phyloP scores from a whole-genome alignment of 768 basidiomycete species.

The Lactarius deliciosus region DNA sequence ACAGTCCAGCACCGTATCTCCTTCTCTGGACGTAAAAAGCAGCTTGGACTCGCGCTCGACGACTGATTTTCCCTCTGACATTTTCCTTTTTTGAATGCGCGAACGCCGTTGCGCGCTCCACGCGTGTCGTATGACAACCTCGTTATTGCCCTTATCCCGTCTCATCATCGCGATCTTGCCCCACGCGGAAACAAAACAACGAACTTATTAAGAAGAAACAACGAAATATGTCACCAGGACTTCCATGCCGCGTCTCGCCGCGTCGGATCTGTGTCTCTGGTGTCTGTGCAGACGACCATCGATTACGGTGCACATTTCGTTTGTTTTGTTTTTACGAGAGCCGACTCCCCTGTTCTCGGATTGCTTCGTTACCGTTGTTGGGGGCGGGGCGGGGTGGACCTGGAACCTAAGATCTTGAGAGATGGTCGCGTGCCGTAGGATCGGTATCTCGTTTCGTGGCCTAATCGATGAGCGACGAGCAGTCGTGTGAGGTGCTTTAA shows the following conservation, averaged over 20 bases:
- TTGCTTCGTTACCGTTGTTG: neutral
- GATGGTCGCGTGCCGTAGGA: neutral
- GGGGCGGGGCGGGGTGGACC: neutral
- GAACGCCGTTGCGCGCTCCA: neutral
- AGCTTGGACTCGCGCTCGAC: neutral
- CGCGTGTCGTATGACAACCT: neutral
- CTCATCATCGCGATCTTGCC: constrained; percentile 1
- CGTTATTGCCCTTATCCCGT: neutral
- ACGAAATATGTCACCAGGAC: neutral
- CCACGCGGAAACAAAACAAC: neutral
- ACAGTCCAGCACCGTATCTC: neutral
- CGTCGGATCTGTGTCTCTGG: too few relatives aligned
- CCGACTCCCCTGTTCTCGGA: neutral
- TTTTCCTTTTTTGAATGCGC: neutral
- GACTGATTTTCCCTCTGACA: neutral
- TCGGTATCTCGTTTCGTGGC: neutral
- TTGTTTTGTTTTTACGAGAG: neutral
- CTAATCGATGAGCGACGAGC: constrained; percentile 1
- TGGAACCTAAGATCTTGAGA: neutral
- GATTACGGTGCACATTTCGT: neutral
- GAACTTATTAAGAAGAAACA: neutral
- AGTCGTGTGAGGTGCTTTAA: neutral
- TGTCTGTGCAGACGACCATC: neutral
- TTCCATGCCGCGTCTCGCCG: neutral
- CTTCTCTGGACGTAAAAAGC: neutral